Evolutionary conservation across 352 stramenopile genomes (phyloP).

Genomic region (Elongisporangium prolatum): DNA sequence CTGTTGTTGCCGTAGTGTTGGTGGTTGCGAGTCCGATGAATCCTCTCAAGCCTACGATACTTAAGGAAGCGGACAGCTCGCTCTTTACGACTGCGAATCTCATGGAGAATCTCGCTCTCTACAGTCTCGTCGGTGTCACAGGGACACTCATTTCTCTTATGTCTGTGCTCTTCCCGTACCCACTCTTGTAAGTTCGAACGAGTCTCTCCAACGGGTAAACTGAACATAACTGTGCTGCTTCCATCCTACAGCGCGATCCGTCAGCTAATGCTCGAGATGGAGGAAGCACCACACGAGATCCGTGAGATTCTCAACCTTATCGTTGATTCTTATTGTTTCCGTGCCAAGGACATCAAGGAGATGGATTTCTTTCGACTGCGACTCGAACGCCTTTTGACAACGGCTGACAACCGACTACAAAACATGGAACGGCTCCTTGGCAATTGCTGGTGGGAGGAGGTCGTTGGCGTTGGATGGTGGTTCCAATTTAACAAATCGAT

Average conservation of each 20-base stretch:
- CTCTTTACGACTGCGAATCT: conserved; percentile 51
- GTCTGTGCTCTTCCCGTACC: conserved; percentile 55
- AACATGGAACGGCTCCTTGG: conserved; percentile 55
- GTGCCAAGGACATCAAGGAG: conserved; percentile 61
- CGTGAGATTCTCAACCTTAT: conserved; percentile 76
- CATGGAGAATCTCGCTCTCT: conserved; percentile 61
- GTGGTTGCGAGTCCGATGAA: conserved; percentile 70
- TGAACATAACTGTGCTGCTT: not conserved
- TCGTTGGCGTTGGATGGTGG: conserved; percentile 41
- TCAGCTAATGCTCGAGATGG: conserved; percentile 41
- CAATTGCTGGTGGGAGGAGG: conserved; percentile 74
- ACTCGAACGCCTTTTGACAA: conserved; percentile 35
- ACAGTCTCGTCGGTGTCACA: conserved; percentile 52
- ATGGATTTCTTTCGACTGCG: conserved; percentile 72
- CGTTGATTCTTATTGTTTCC: conserved; percentile 77
- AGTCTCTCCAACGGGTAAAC: not conserved
- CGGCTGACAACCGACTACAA: conserved; percentile 22
- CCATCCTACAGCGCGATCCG: conserved; percentile 35
- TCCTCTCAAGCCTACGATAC: conserved; percentile 31
- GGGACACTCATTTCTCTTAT: conserved; percentile 58
- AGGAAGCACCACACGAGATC: conserved; percentile 48
- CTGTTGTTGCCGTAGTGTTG: conserved; percentile 33
- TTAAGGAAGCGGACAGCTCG: conserved; percentile 42
- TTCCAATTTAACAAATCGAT: conserved; percentile 74
- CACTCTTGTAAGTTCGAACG: conserved; percentile 43